Evolutionary conservation across 1,284 basidiomycete species (phyloP).

Genomic region (Ceratobasidium sp.): DNA sequence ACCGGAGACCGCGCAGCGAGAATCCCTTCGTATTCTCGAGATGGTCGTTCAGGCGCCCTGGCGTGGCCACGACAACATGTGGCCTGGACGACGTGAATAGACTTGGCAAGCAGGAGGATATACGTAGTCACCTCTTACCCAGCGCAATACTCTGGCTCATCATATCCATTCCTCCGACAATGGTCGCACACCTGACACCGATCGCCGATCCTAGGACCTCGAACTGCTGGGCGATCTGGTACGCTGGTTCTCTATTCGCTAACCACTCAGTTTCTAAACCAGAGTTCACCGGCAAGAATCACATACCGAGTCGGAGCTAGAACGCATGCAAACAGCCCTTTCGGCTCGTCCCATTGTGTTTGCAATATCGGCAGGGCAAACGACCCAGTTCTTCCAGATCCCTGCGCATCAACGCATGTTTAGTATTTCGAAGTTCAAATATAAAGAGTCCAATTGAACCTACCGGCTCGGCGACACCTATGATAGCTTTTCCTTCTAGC

Average conservation of each 20-base stretch:
- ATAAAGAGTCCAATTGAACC: neutral
- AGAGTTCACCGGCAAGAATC: too few species aligned
- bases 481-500: conserved; percentile 91
- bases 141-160: conserved; percentile 93
- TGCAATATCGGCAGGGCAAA: conserved; percentile 97
- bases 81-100: conserved; percentile 56
- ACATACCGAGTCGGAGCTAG: conserved; percentile 86
- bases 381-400: conserved; percentile 97
- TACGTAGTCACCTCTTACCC: conserved; percentile 75
- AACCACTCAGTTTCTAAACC: too few species aligned
- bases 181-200: conserved; percentile 89
- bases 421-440: too few species aligned
- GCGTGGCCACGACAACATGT: conserved; percentile 97
- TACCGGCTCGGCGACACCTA: conserved; percentile 92
- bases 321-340: conserved; percentile 92
- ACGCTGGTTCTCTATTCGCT: conserved; percentile 94
- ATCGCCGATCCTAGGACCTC: conserved; percentile 93
- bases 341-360: conserved; percentile 95
- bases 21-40: conserved; percentile 99
- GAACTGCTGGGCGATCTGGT: conserved; percentile 97
- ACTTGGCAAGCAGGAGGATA: neutral
- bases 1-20: conserved; percentile 86
- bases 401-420: conserved; percentile 52
- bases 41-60: conserved; percentile 94
- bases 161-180: conserved; percentile 96